A percentile compares a stretch with the other conserved stretches of the same genome.
phyloP scores from a whole-genome alignment of 1,139 yeast species.

The Saccharomyces pastorianus region DNA sequence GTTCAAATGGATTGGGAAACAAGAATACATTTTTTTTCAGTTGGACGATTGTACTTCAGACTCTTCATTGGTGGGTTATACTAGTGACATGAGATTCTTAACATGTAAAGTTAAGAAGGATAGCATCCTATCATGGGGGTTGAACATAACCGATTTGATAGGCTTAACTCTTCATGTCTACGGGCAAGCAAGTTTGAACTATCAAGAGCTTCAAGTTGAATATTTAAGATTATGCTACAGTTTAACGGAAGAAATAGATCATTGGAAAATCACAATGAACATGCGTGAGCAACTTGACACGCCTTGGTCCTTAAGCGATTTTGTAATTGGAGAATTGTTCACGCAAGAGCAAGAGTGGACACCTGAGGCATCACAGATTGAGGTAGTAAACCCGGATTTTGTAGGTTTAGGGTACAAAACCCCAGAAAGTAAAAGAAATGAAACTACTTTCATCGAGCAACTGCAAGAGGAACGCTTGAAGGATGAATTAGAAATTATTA shows the following conservation, averaged over 20 bases:
- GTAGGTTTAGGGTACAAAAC: background rate
- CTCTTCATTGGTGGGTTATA: background rate
- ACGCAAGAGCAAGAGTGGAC: background rate
- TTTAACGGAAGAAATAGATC: slow-evolving; percentile 15
- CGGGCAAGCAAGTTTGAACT: slow-evolving; percentile 9
- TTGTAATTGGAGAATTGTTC: background rate
- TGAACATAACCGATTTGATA: slow-evolving; percentile 7
- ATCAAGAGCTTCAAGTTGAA: slow-evolving; percentile 13
- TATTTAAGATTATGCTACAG: slow-evolving; percentile 10
- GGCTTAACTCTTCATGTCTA: slow-evolving; percentile 13
- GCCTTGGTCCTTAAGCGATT: slow-evolving; percentile 11
- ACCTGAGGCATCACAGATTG: background rate
- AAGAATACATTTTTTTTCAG: slow-evolving; percentile 17
- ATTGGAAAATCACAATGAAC: slow-evolving; percentile 17
- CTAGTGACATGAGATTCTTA: slow-evolving; percentile 4
- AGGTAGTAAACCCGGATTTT: background rate
- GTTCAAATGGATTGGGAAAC: slow-evolving; percentile 12
- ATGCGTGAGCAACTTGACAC: slow-evolving; percentile 6
- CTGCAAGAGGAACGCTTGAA: slow-evolving; percentile 12
- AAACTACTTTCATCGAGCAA: slow-evolving; percentile 11
- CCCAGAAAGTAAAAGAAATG: background rate
- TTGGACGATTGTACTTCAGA: slow-evolving; percentile 22
- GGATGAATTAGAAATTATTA: slow-evolving; percentile 17
- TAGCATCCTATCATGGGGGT: slow-evolving; percentile 5
- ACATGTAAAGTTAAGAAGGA: slow-evolving; percentile 15